These are phyloP conservation scores for Ophiostoma triangulosporum DNA, from an alignment of 2,329 filamentous ascomycete genomes.

Conservation along the genomic window DNA sequence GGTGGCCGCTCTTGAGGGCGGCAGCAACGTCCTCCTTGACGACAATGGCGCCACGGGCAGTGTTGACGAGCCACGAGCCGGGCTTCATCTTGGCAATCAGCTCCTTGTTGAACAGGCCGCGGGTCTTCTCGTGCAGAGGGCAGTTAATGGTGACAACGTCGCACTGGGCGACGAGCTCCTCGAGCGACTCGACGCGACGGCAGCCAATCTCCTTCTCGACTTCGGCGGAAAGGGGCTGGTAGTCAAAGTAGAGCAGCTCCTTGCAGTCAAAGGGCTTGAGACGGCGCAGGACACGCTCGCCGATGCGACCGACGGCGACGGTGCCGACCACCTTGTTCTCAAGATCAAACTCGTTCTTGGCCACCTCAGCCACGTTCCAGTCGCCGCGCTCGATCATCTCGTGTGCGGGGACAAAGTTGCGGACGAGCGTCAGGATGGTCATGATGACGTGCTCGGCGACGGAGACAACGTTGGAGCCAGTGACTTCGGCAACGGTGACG, in stretches of 20 bases:
- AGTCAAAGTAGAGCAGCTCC: conserved; percentile 98
- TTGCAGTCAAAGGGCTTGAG: conserved; percentile 99
- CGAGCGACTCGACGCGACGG: conserved; percentile 73
- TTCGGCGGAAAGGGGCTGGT: conserved; percentile 82
- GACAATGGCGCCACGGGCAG: conserved; percentile 93
- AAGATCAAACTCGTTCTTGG: conserved; percentile 97
- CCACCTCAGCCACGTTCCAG: conserved; percentile 90
- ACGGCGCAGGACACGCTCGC: conserved; percentile 90
- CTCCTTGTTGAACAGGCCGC: conserved; percentile 96
- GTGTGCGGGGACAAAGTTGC: conserved; percentile 97
- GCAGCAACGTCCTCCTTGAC: conserved; percentile 98
- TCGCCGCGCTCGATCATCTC: conserved; percentile 81
- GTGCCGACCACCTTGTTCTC: conserved; percentile 97
- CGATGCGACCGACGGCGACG: conserved; percentile 92
- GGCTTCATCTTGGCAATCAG: conserved; percentile 97
- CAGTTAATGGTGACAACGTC: conserved; percentile 99
- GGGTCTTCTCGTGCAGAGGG: conserved; percentile 95
- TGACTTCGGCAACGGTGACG: conserved; percentile 93
- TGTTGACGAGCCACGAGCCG: conserved; percentile 96
- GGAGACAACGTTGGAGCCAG: conserved; percentile 94
- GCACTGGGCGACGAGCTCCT: conserved; percentile 89
- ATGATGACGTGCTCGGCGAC: conserved; percentile 98
- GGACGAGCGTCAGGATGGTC: conserved; percentile 91
- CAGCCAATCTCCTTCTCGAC: conserved; percentile 91
- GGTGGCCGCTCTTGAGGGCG: conserved; percentile 81